These are phyloP conservation scores for Plasmodium gallinaceum DNA, from an alignment of 169 alveolate species.

Conservation along the genomic window DNA sequence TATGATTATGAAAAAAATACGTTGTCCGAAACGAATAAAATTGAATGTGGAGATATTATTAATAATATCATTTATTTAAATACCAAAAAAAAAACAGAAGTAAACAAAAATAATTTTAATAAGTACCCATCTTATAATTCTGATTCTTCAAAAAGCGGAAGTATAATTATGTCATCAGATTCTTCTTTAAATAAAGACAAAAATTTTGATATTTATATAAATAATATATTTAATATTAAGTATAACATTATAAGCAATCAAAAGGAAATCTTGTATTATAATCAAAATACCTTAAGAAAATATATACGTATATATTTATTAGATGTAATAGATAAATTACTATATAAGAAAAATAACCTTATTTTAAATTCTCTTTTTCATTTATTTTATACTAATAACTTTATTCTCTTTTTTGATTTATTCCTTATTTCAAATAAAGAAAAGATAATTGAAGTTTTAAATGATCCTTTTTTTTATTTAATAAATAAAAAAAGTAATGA, in stretches of 20 bases:
- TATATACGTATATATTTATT: constrained; percentile 15
- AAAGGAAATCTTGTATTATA: background rate
- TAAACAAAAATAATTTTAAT: background rate
- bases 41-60: no score
- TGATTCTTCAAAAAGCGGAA: background rate
- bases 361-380: constrained; percentile 39
- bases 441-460: constrained; percentile 11
- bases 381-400: constrained; percentile 22
- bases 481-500: background rate
- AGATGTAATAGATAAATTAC: constrained; percentile 16
- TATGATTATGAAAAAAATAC: no score
- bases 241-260: background rate
- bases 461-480: constrained; percentile 63
- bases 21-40: no score
- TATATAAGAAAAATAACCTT: background rate
- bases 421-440: constrained; percentile 28
- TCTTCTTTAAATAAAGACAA: constrained; percentile 3
- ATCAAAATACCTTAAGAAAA: constrained; percentile 4
- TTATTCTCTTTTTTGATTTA: constrained; percentile 35
- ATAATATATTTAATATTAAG: background rate
- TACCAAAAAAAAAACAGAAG: background rate
- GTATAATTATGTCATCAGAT: constrained; percentile 29
- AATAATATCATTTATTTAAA: no score
- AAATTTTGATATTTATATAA: constrained; percentile 8
- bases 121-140: background rate